Base-by-base conservation (phyloP, 1,284 basidiomycete species). In the Moniliella sp. region DNA sequence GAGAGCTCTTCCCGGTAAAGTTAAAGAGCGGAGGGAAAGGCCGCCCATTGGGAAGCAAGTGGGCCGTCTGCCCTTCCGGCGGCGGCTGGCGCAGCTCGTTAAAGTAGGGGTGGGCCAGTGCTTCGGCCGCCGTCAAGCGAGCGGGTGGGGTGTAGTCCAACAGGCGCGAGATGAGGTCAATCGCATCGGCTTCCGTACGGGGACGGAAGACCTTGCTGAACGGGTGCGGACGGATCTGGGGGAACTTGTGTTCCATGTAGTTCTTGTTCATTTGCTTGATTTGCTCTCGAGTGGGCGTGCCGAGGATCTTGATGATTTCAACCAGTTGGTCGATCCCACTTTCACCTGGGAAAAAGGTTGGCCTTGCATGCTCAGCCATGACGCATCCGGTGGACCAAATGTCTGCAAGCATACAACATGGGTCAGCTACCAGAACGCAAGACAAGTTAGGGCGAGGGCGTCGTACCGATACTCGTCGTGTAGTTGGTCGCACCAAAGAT, bases 241-340 rank as follows among this genome's bases (percentile, higher is more conserved):
- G 88, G 70, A 99, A 99, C 65, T 94, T 94, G 74, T 99, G 88
- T 64, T 99, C 91, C 91, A 97, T 97, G 67, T 99, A 99, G 62
- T 70, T 62, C 31, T 31, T 91, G 66, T 99, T 99, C 88, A 99
- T 99, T 48, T 91, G 94, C 76, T 94, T 94, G 73, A 99, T 99
- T 65, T 99, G 91, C 62, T 62, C 91, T 49, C 88, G 70, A 37
- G 88, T 88, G 0, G 88, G 88, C 14, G 91, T 99, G 13, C 88
- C 88, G 40, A 99, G 73, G 27, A 99, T 84, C 66, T 99, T 99
- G 76, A 99, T 99, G 57, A 99, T 99, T 67, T 99, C 88, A 31
- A 99, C 88, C 50, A 99, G 65, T 67, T 99, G 88, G 66, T 99
- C 88, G 57, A 99, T 99, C 28, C 88, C 88, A 54, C 82, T 88